Evolutionary conservation across 129 eudicot species (phyloP), one percentile per base, ranked within the genome.

Genomic region (Arctium lappa): DNA sequence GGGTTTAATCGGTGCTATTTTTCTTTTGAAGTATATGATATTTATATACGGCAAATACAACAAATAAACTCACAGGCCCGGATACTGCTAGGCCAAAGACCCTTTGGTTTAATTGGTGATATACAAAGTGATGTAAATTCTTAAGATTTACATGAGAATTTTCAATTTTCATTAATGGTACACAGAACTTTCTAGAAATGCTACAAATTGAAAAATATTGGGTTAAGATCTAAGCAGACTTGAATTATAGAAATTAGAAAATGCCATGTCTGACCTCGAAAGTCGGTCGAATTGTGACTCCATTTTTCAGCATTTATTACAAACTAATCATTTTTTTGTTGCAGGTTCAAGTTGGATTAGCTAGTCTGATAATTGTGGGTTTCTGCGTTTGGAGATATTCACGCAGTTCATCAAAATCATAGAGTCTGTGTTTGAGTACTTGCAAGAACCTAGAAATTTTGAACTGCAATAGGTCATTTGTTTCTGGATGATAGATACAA

Each of bases 351-450:
- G 88, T 74, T 66, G 93, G 90, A 69, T 34, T 89, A 6, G 97
- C 95, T 68, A 88, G 95, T 70, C 44, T 87, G 69, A 74, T 90
- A 3, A 73, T 92, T 82, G 74, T 94, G 86, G 91, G 74, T 37
- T 86, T 94, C 37, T 83, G 82, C 69, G 30, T 94, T 42, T 92
- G 95, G 98, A 92, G 88, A 92, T 90, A 89, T 85, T 86, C 90
- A 22, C 82, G 90, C 75, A 86, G 77, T 76, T 74, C 91, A 36
- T 53, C 71, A 2, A 80, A 72, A 78, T 68, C 91, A 6, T 86
- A 86, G 82, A 70, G 63, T 63, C 30, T 3, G 15, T 60, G 66
- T 39, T 78, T 12, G 38, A 60, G 38, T 74, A 42, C 53, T 65
- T 15, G 18, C 34, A 15, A 27, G 50, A 32, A 60, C n/a, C 69